These are phyloP conservation scores for Ceraceosorus bombacis DNA, from an alignment of 1,284 basidiomycete species.

Conservation along the genomic window DNA sequence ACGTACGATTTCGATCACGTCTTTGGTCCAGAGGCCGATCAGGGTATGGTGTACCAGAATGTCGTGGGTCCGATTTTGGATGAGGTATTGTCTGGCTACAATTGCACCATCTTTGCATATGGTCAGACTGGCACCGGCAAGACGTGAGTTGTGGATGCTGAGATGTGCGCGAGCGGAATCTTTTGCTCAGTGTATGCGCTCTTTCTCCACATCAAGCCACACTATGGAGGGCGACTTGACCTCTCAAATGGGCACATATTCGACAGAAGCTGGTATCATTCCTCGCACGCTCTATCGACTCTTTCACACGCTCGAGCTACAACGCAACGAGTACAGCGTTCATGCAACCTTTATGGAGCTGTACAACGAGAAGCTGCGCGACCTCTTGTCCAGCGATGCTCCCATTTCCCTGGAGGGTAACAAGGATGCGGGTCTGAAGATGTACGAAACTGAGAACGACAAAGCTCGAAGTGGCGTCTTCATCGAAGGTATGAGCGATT, in stretches of 20 bases:
- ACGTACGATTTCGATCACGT: constrained; percentile 51
- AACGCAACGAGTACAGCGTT: constrained; percentile 71
- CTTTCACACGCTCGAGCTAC: constrained; percentile 75
- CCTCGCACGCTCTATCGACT: constrained; percentile 89
- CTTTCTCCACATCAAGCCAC: constrained; percentile 14
- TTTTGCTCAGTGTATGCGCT: background rate
- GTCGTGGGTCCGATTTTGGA: constrained; percentile 87
- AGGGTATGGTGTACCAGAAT: constrained; percentile 85
- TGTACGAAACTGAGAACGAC: constrained; percentile 71
- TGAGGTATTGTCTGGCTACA: constrained; percentile 89
- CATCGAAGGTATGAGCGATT: constrained; percentile 91
- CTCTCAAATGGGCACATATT: constrained; percentile 66
- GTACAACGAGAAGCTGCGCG: constrained; percentile 92
- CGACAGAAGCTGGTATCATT: constrained; percentile 86
- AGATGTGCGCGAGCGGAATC: background rate
- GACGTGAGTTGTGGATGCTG: constrained; percentile 59
- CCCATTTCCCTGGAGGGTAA: constrained; percentile 53
- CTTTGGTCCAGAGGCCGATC: constrained; percentile 94
- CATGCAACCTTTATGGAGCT: constrained; percentile 91
- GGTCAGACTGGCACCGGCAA: constrained; percentile 99
- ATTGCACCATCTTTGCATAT: constrained; percentile 97
- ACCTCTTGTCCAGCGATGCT: constrained; percentile 55
- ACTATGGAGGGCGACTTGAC: constrained; percentile 48
- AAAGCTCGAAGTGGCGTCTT: constrained; percentile 62
- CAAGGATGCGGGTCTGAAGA: constrained; percentile 59